Evolutionary conservation across 1,139 yeast genomes (phyloP).

Genomic region (Petasospora fabianii): DNA sequence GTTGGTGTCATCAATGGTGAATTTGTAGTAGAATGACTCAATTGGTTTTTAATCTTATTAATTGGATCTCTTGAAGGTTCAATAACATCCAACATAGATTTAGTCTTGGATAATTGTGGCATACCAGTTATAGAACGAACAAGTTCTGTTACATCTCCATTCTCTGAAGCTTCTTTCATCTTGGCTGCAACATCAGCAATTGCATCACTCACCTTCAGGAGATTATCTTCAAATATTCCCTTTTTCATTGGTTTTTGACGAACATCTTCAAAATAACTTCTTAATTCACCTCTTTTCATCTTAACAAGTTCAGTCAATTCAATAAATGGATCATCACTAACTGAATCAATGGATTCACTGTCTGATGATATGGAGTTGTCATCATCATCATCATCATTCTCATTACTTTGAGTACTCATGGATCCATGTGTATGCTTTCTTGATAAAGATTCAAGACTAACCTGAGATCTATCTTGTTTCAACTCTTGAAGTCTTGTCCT

Average conservation of each 20-base stretch:
- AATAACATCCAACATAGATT: slow-evolving; percentile 19
- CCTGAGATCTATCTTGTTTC: no score
- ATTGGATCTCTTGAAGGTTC: neutral
- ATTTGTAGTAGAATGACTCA: neutral
- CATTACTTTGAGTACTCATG: neutral
- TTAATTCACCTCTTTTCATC: slow-evolving; percentile 5
- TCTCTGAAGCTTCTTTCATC: slow-evolving; percentile 13
- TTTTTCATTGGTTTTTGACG: neutral
- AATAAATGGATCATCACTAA: slow-evolving; percentile 3
- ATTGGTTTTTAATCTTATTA: neutral
- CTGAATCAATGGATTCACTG: neutral
- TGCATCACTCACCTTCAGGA: slow-evolving; percentile 20
- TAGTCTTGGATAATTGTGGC: slow-evolving; percentile 20
- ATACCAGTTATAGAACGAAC: slow-evolving; percentile 24
- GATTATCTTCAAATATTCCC: slow-evolving; percentile 9
- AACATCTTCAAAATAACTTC: slow-evolving; percentile 2
- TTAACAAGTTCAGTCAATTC: slow-evolving; percentile 7
- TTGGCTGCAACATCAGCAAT: slow-evolving; percentile 15
- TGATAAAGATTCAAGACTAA: no score
- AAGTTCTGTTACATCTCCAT: slow-evolving; percentile 19
- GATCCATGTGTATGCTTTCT: no score
- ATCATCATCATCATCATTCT: neutral
- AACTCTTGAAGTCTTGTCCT: slow-evolving; percentile 1
- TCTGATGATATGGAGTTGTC: neutral
- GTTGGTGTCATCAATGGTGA: neutral